Evolutionary conservation across 306 rosid species (phyloP).

Genomic region (Gleditsia sinensis): DNA sequence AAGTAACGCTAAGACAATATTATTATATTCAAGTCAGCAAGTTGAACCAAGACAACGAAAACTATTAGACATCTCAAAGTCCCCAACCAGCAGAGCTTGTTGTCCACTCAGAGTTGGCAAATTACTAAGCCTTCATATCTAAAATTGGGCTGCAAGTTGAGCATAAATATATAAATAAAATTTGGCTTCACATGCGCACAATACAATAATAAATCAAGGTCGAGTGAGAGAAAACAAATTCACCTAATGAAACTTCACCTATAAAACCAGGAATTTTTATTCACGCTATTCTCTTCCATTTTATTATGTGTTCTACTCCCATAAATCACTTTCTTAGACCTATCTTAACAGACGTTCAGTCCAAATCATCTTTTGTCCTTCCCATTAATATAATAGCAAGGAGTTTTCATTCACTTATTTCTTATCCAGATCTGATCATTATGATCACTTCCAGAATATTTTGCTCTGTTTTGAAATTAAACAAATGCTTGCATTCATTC

Average conservation of each 20-base stretch:
- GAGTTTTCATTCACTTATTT: background rate
- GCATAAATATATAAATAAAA: background rate
- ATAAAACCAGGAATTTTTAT: background rate
- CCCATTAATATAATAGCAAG: background rate
- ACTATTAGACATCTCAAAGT: conserved; percentile 11
- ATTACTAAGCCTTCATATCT: conserved; percentile 3
- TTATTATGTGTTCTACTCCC: background rate
- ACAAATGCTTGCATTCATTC: background rate
- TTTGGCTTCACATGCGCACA: background rate
- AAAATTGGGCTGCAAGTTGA: conserved; percentile 11
- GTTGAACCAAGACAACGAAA: conserved; percentile 17
- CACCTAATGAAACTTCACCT: no score
- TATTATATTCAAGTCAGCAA: background rate
- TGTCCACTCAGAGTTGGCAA: conserved; percentile 11
- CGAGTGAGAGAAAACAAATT: background rate
- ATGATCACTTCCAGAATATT: background rate
- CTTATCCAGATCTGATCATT: background rate
- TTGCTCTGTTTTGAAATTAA: background rate
- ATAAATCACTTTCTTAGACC: background rate
- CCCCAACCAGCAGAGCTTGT: conserved; percentile 17
- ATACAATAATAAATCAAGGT: background rate
- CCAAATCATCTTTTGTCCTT: background rate
- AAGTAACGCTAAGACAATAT: background rate
- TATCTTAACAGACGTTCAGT: background rate
- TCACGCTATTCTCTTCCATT: background rate